Evolutionary conservation across 495 filamentous ascomycete species (phyloP).

Genomic region (Chaetomium fimeti): DNA sequence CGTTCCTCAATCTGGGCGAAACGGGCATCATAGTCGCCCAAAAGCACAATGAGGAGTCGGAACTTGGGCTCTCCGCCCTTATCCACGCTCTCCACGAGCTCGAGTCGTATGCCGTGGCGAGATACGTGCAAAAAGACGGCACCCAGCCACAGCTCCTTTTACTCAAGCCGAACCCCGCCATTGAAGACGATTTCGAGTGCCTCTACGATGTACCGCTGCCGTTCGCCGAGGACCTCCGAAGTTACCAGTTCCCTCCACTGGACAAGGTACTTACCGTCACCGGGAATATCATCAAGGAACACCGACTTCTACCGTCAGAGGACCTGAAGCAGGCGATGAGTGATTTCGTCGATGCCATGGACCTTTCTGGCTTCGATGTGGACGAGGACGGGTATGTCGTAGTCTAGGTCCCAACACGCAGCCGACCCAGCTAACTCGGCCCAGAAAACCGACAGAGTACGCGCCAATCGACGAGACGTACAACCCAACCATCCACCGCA

Average conservation of each 20-base stretch:
- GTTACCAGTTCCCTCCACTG: conserved; percentile 86
- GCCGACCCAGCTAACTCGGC: conserved; percentile 33
- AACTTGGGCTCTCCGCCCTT: conserved; percentile 81
- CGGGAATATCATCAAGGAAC: conserved; percentile 79
- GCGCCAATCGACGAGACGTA: conserved; percentile 78
- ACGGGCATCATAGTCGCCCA: conserved; percentile 71
- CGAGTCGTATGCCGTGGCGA: conserved; percentile 82
- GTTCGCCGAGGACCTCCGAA: conserved; percentile 86
- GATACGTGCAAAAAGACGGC: conserved; percentile 78
- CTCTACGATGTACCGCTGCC: conserved; percentile 91
- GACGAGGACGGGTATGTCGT: conserved; percentile 68
- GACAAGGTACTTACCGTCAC: conserved; percentile 84
- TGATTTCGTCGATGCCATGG: conserved; percentile 91
- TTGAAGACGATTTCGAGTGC: conserved; percentile 82
- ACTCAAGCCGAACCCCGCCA: conserved; percentile 73
- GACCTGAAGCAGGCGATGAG: conserved; percentile 76
- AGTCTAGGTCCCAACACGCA: background rate
- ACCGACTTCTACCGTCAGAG: conserved; percentile 80
- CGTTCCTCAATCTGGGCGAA: conserved; percentile 80
- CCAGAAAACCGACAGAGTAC: conserved; percentile 67
- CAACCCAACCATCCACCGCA: conserved; percentile 88
- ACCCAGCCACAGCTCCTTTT: conserved; percentile 75
- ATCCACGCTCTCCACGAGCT: conserved; percentile 84
- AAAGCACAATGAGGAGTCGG: conserved; percentile 69
- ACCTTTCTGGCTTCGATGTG: conserved; percentile 60